Base-by-base conservation (phyloP, 768 basidiomycete genomes). In the Trichaptum fuscoviolaceum region DNA sequence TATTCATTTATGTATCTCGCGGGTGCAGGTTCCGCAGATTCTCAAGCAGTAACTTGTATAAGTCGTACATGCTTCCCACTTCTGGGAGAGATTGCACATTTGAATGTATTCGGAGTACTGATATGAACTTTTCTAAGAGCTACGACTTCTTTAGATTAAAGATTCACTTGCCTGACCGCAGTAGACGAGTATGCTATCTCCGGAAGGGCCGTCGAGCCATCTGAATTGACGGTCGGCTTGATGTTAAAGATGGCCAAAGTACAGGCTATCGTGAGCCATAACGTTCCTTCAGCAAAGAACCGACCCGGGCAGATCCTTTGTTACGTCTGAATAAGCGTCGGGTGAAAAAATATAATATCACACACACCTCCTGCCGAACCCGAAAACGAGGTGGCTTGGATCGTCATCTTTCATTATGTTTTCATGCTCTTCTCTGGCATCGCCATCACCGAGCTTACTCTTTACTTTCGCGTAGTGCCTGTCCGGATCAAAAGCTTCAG, bases 161-260 rank as follows among this genome's bases (percentile, higher is more conserved):
- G 35, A 17, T 36, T 36, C 17, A 7, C 35, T 7, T 36, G 17
- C 35, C 35, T 36, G 7, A 36, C 35, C 17, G 35, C 35, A 36
- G 35, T 36, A 7, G 35, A 7, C 17, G 35, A 36, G 35, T 36
- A 36, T 17, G 17, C 35, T 7, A 36, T 17, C 35, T 36, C 35
- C 17, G 35, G 35, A 36, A 36, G 35, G 17, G 35, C 35, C 7
- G 35, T 36, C 7, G 35, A 36, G 35, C 35, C 35, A 36, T 36
- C 35, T 36, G 35, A 17, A 7, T 7, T 36, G 17, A 36, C 17
- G 17, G 17, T 17, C 17, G 35, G 35, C 7, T 17, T 23, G n/a
- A 73, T 64, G 59, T 70, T 63, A 62, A 72, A 71, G 4, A 67
- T 62, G n/a, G 66, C 66, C 57, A 73, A 60, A 12, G 69, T 65